phyloP scores from a whole-genome alignment of 352 stramenopile genomes.

The Globisporangium ultimum region DNA sequence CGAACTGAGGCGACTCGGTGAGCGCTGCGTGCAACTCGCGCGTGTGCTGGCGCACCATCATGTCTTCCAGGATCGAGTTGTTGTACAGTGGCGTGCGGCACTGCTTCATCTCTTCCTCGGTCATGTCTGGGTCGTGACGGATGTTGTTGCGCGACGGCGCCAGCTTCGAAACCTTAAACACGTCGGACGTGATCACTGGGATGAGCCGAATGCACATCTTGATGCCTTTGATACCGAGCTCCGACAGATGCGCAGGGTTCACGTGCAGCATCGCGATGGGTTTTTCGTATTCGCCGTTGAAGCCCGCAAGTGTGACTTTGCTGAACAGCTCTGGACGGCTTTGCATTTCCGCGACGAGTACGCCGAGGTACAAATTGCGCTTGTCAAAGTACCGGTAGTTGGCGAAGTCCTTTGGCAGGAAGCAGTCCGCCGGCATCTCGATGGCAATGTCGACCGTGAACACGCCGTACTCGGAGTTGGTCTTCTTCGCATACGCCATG shows the following conservation, averaged over 20 bases:
- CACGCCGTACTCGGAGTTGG: conserved; percentile 40
- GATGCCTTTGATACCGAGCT: conserved; percentile 47
- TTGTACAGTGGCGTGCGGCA: conserved; percentile 88
- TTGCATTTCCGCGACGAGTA: conserved; percentile 64
- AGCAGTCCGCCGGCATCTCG: conserved; percentile 77
- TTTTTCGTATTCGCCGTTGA: conserved; percentile 79
- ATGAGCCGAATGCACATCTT: conserved; percentile 68
- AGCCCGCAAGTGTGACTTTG: conserved; percentile 58
- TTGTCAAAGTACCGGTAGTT: conserved; percentile 91
- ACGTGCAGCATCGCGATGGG: conserved; percentile 64
- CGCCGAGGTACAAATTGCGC: conserved; percentile 81
- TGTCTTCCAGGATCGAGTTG: conserved; percentile 90
- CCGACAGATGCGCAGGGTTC: conserved; percentile 26
- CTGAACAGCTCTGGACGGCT: conserved; percentile 33
- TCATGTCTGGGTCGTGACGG: conserved; percentile 71
- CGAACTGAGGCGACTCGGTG: conserved; percentile 67
- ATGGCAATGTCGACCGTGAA: conserved; percentile 80
- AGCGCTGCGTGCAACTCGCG: conserved; percentile 68
- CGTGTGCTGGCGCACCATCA: conserved; percentile 81
- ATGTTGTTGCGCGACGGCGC: conserved; percentile 83
- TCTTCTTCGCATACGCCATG: conserved; percentile 64
- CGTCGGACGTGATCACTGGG: conserved; percentile 54
- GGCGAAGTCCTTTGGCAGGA: conserved; percentile 86
- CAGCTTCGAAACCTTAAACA: conserved; percentile 85
- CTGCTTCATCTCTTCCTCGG: conserved; percentile 59